Evolutionary conservation across 1,139 yeast species (phyloP).

Genomic region (Magnusiomyces fungicola): DNA sequence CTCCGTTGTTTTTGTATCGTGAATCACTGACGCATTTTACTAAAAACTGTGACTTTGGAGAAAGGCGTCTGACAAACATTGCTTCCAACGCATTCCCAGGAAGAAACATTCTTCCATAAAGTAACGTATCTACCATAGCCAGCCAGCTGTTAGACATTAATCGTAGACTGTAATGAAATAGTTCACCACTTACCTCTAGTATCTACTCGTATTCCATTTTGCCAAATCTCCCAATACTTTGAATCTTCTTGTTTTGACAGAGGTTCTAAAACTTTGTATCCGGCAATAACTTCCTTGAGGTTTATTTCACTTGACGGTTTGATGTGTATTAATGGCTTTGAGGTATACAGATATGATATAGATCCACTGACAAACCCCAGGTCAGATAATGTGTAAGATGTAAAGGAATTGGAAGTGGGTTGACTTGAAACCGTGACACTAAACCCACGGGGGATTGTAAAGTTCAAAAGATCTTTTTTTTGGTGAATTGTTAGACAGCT

Average conservation of each 20-base stretch:
- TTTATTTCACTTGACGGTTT: slow-evolving; percentile 48
- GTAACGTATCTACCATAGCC: slow-evolving; percentile 31
- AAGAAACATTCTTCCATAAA: slow-evolving; percentile 81
- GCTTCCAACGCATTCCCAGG: slow-evolving; percentile 89
- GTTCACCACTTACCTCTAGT: slow-evolving; percentile 14
- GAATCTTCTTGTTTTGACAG: slow-evolving; percentile 22
- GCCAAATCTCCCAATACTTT: slow-evolving; percentile 28
- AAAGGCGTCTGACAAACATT: slow-evolving; percentile 63
- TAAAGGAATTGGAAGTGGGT: slow-evolving; percentile 64
- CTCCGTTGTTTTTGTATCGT: slow-evolving; percentile 47
- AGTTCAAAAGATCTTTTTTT: slow-evolving; percentile 49
- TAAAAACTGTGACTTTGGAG: slow-evolving; percentile 54
- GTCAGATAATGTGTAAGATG: slow-evolving; percentile 67
- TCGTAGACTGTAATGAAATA: not conserved
- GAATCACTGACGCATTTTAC: slow-evolving; percentile 73
- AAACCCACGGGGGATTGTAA: slow-evolving; percentile 63
- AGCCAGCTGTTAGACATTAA: not conserved
- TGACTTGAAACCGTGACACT: slow-evolving; percentile 64
- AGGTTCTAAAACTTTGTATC: slow-evolving; percentile 59
- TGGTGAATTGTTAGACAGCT: slow-evolving; percentile 8
- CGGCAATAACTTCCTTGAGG: slow-evolving; percentile 70
- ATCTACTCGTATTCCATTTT: slow-evolving; percentile 31
- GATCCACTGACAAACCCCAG: slow-evolving; percentile 71
- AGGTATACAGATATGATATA: slow-evolving; percentile 70
- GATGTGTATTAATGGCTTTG: slow-evolving; percentile 47